Evolutionary conservation across 805 yeast genomes (phyloP).

Genomic region (Saccharomycopsis olivae): DNA sequence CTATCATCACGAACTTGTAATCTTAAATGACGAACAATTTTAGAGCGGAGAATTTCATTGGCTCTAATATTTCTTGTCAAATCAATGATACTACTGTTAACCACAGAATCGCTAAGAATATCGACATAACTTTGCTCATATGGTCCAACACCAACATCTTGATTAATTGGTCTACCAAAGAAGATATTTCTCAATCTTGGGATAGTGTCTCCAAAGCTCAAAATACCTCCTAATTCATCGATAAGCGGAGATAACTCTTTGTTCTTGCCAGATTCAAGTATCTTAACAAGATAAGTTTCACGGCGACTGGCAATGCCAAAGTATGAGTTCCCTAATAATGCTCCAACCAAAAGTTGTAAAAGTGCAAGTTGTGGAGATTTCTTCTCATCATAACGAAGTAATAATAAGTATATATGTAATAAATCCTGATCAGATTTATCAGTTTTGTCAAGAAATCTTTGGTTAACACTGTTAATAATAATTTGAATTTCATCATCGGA

Average conservation of each 20-base stretch:
- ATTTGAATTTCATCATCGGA: background rate
- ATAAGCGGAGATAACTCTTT: too few relatives aligned
- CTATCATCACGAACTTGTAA: too few relatives aligned
- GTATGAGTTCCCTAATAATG: too few relatives aligned
- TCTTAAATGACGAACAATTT: too few relatives aligned
- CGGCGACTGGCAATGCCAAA: too few relatives aligned
- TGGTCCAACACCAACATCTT: conserved; percentile 20
- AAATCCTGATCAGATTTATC: conserved; percentile 3
- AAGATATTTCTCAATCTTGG: conserved; percentile 22
- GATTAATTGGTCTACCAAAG: conserved; percentile 18
- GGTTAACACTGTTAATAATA: background rate
- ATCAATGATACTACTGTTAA: conserved; percentile 20
- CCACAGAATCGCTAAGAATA: conserved; percentile 21
- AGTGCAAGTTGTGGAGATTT: too few relatives aligned
- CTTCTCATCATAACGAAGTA: conserved; percentile 10
- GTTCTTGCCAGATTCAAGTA: too few relatives aligned
- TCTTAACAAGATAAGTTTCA: too few relatives aligned
- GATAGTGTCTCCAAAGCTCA: conserved; percentile 11
- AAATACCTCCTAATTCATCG: background rate
- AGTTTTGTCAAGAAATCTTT: conserved; percentile 1
- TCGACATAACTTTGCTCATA: conserved; percentile 21
- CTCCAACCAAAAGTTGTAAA: too few relatives aligned
- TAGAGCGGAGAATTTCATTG: conserved; percentile 25
- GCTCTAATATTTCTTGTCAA: conserved; percentile 22
- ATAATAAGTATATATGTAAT: conserved; percentile 4